Base-by-base conservation (phyloP, 352 stramenopile species). In the Pythium scleroteichum region DNA sequence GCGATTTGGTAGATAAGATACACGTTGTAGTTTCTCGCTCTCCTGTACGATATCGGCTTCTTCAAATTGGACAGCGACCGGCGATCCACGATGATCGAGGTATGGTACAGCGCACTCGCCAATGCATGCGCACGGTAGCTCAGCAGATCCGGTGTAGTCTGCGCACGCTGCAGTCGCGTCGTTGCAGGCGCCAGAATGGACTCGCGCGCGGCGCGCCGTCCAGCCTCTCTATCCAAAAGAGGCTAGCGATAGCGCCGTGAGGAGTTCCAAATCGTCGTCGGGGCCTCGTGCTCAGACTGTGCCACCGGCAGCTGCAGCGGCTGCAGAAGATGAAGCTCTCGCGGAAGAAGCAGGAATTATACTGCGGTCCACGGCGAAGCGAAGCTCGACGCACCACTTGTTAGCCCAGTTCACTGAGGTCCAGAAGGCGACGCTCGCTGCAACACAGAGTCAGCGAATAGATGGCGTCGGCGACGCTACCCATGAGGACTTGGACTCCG, bases 371-470 rank as follows among this genome's bases (percentile, higher is more conserved):
- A 56, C 56, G 2, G 58, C 42, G 13, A 72, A 74, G 26, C 42
- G 69, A 19, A 68, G 35, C 12, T 79, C 72, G 4, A 64, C 40
- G 29, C 72, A 67, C 16, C 72, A 75, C 40, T 19, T 73, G 2
- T 62, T 79, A 2, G 68, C 68, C 14, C 64, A 76, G 53, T 79
- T 79, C 45, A 59, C 59, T 2, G 69, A 72, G 48, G 68, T 75
- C 3, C 62, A 77, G 39, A 44, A 68, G 8, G 69, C 68, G n/a
- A 48, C 72, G 24, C 32, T 71, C 23, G 57, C 23, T 1, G 64
- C 64, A 40, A 71, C 40, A 6, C 53, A 59, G 4, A 26, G 22
- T 14, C 46, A 53, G 1, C 40, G 24, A 14, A 58, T 29, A 23
- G 38, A 53, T 2, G 8, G 13, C 1, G 46, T 53, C 8, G 38